Evolutionary conservation across 2,329 filamentous ascomycete species (phyloP), one percentile per base, ranked within the genome.

Genomic region (Hymenoscyphus fructigenus): DNA sequence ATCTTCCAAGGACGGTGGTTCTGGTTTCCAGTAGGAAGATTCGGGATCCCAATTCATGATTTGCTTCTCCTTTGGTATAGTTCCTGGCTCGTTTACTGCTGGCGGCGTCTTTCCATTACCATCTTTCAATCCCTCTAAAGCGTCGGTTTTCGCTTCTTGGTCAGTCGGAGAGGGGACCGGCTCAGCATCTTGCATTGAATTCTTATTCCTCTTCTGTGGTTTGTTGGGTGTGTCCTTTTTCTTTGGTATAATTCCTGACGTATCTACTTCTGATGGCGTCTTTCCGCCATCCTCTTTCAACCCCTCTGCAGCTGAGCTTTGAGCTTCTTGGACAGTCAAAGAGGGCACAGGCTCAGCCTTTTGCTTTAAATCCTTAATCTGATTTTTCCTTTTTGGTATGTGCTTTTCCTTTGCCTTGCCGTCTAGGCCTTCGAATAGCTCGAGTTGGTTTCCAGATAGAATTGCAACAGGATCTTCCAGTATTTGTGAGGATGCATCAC

Each of bases 401-500:
- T 5, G 15, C 5, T 15, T 17, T 47, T 47, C 41, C 20, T 15
- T 29, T 29, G 50, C 50, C 20, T 28, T 32, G 23, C 26, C 6
- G n/a, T 57, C 55, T 7, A 29, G 15, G 55, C 55, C 55, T 20
- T 57, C 55, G 28, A 57, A 34, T 1, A 57, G 28, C 55, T 57
- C 55, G 15, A 57, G 26, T 34, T 57, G 28, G 17, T 6, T 12
- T 34, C 12, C 55, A 3, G 55, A 57, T 9, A 57, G 26, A 10
- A 15, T 12, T 26, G 47, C 47, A 53, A 53, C 47, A 53, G 47
- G 47, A 12, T 23, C 10, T 10, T 53, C 20, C 7, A 53, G 26
- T 53, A 53, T 23, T 10, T 23, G 47, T 29, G 55, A 57, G n/a
- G 9, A 14, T 5, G 14, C 55, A 7, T 61, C 10, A 23, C 85